Percentiles rank a stretch among this genome's conserved stretches.
These are phyloP conservation scores for Rhizophlyctis rosea DNA, from an alignment of 192 early-diverging fungal species.

Conservation along the genomic window DNA sequence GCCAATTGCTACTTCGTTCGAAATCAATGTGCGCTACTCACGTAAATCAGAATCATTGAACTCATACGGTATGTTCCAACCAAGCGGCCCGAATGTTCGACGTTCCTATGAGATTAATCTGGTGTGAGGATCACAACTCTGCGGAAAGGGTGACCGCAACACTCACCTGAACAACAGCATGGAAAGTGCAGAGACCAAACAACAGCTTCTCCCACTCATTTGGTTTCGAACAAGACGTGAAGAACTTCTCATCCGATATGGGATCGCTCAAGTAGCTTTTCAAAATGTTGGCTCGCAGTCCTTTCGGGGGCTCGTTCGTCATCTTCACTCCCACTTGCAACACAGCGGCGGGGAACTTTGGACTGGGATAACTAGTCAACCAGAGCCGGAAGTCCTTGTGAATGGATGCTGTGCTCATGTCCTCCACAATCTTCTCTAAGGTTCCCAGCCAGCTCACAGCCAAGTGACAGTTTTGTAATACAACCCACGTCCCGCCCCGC, in stretches of 20 bases:
- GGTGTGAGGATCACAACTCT: no score
- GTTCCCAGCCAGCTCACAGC: slow-evolving; percentile 56
- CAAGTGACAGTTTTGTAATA: slow-evolving; percentile 66
- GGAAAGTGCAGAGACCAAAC: slow-evolving; percentile 65
- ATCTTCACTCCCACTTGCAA: slow-evolving; percentile 61
- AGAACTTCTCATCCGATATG: slow-evolving; percentile 61
- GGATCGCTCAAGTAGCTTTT: slow-evolving; percentile 59
- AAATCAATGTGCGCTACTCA: slow-evolving; percentile 19
- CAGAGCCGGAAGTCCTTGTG: slow-evolving; percentile 60
- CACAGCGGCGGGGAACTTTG: slow-evolving; percentile 56
- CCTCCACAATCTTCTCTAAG: slow-evolving; percentile 61
- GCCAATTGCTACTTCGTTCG: neutral
- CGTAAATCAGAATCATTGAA: slow-evolving; percentile 64
- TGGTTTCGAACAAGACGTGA: slow-evolving; percentile 43
- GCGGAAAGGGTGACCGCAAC: neutral
- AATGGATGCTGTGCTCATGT: slow-evolving; percentile 49
- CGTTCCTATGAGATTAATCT: slow-evolving; percentile 48
- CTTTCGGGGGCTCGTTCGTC: slow-evolving; percentile 67
- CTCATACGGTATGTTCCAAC: slow-evolving; percentile 70
- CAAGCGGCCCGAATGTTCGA: slow-evolving; percentile 61
- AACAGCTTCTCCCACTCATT: slow-evolving; percentile 61
- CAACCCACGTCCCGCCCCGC: slow-evolving; percentile 58
- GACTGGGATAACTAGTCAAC: slow-evolving; percentile 59
- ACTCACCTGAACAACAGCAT: slow-evolving; percentile 55
- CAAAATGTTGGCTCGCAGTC: slow-evolving; percentile 54